Conservation (phyloP, 2,329 filamentous ascomycete species). For the Chrysoporthe deuterocubensis region DNA sequence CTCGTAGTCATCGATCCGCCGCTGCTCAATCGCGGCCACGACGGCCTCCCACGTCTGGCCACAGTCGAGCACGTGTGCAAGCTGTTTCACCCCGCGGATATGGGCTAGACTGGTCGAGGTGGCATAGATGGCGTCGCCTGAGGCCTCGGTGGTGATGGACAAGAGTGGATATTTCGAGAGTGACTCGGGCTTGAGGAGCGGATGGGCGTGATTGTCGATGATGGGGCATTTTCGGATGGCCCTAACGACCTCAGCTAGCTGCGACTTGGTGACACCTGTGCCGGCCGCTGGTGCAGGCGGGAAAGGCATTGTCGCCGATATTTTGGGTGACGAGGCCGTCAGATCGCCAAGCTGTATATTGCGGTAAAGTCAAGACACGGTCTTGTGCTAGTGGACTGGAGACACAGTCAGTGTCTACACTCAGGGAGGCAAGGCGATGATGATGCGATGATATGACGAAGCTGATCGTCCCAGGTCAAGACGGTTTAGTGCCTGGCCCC, state of each 20-base stretch:
- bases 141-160: conserved; percentile 73
- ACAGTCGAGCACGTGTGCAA: conserved; percentile 67
- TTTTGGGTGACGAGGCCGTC: neutral
- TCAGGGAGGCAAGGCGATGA: neutral
- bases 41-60: conserved; percentile 64
- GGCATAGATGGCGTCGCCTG: conserved; percentile 67
- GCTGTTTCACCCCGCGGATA: conserved; percentile 69
- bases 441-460: neutral
- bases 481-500: neutral
- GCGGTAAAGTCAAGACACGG: neutral
- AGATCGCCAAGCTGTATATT: neutral
- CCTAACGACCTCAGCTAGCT: conserved; percentile 39
- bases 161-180: conserved; percentile 53
- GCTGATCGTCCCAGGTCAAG: neutral
- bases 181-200: conserved; percentile 60
- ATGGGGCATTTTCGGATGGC: conserved; percentile 62
- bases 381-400: neutral
- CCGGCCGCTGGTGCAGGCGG: conserved; percentile 12
- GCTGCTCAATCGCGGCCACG: conserved; percentile 47
- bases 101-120: conserved; percentile 68
- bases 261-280: conserved; percentile 29
- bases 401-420: neutral
- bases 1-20: conserved; percentile 51
- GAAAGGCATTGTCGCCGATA: conserved; percentile 4
- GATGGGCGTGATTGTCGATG: conserved; percentile 76